Evolutionary conservation across 2,329 filamentous ascomycete genomes (phyloP).

Genomic region (Penicillium hesseltinei): DNA sequence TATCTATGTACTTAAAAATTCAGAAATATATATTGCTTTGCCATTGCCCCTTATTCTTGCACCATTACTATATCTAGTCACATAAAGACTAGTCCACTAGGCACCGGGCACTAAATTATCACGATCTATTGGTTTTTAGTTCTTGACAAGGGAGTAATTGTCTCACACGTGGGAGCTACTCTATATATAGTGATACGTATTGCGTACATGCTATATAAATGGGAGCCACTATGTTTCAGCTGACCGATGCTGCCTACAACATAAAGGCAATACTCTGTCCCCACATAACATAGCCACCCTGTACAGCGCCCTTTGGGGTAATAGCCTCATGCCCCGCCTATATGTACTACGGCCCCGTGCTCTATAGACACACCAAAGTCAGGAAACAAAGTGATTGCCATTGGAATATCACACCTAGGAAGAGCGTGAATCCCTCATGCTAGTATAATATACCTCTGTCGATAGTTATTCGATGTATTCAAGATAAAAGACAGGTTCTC

Average conservation of each 20-base stretch:
- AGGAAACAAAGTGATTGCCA: not conserved
- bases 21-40: not conserved
- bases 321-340: not conserved
- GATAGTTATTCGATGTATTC: not conserved
- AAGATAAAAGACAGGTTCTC: not conserved
- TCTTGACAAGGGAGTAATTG: not conserved
- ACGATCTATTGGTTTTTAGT: not conserved
- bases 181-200: not conserved
- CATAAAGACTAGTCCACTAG: not conserved
- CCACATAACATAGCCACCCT: not conserved
- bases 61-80: not conserved
- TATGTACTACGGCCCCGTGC: not conserved
- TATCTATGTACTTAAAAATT: too few species aligned
- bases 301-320: too few species aligned
- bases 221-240: not conserved
- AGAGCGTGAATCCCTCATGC: not conserved
- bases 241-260: not conserved
- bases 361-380: too few species aligned
- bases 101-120: not conserved
- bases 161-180: not conserved
- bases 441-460: not conserved
- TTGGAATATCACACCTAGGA: not conserved
- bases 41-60: not conserved
- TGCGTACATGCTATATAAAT: too few species aligned
- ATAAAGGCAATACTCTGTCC: not conserved